A percentile compares a stretch with the other conserved stretches of the same genome.
Conservation (phyloP, 176 grass and related monocot species). For the Puccinellia tenuiflora region DNA sequence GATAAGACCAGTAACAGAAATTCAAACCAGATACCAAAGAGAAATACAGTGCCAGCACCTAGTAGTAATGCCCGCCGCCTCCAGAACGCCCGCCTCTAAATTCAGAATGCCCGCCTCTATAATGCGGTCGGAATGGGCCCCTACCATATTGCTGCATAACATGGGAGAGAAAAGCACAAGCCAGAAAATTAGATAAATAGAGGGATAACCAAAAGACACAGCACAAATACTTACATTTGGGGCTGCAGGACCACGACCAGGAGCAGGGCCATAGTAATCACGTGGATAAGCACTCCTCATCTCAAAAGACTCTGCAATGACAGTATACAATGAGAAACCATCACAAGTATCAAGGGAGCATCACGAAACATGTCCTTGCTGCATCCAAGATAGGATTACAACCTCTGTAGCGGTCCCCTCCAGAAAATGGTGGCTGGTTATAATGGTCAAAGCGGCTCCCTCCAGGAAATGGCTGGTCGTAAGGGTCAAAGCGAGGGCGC, state of each 20-base stretch:
- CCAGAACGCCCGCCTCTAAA: conserved; percentile 27
- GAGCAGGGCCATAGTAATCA: conserved; percentile 25
- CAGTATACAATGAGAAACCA: neutral
- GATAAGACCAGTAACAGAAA: neutral
- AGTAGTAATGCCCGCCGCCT: conserved; percentile 34
- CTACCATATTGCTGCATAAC: conserved; percentile 31
- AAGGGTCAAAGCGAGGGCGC: conserved; percentile 45
- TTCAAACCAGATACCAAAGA: neutral
- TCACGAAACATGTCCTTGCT: neutral
- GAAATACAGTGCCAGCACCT: neutral
- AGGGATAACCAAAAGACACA: neutral
- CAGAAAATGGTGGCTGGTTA: conserved; percentile 16
- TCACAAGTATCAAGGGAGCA: neutral
- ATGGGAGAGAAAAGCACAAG: neutral
- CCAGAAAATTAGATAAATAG: neutral
- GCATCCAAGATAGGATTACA: neutral
- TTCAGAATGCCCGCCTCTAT: conserved; percentile 32
- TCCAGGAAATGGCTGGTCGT: conserved; percentile 22
- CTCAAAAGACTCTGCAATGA: conserved; percentile 21
- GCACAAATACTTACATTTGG: conserved; percentile 29
- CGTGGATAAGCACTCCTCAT: conserved; percentile 32
- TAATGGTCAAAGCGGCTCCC: conserved; percentile 27
- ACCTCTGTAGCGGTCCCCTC: conserved; percentile 35
- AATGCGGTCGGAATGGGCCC: conserved; percentile 23
- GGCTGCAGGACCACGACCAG: neutral